These are phyloP conservation scores for Hyaloscypha hepaticicola DNA, from an alignment of 495 filamentous ascomycete species.

Conservation along the genomic window DNA sequence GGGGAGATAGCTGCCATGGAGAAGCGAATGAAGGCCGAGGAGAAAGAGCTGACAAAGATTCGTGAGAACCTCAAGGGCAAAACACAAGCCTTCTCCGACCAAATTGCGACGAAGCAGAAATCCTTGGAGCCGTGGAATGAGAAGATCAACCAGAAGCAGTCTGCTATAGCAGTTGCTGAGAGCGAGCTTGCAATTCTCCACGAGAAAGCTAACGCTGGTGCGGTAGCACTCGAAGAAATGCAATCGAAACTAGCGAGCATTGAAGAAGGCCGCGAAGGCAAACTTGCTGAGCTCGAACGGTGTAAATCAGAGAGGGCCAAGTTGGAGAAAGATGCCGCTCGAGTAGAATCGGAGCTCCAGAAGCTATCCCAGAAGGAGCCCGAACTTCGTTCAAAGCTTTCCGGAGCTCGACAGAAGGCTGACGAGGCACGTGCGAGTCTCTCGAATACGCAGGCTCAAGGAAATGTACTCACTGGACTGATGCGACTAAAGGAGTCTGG, in stretches of 20 bases:
- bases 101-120: constrained; percentile 90
- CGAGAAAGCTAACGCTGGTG: constrained; percentile 83
- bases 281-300: constrained; percentile 72
- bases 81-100: constrained; percentile 88
- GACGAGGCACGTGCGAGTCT: constrained; percentile 91
- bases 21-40: constrained; percentile 69
- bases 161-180: constrained; percentile 88
- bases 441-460: constrained; percentile 84
- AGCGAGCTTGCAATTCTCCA: constrained; percentile 89
- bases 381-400: constrained; percentile 74
- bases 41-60: constrained; percentile 75
- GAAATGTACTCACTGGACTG: constrained; percentile 85
- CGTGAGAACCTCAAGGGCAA: constrained; percentile 88
- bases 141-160: constrained; percentile 94
- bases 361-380: constrained; percentile 75
- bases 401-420: constrained; percentile 85
- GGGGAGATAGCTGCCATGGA: constrained; percentile 72
- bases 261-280: constrained; percentile 64
- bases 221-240: constrained; percentile 79
- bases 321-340: constrained; percentile 71
- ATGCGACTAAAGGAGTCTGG: constrained; percentile 96
- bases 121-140: constrained; percentile 94
- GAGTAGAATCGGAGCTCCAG: constrained; percentile 67
- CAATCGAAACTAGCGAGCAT: constrained; percentile 73
- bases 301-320: constrained; percentile 67